Percentiles rank a stretch among this genome's conserved stretches.
phyloP scores from a whole-genome alignment of 352 stramenopile genomes.

The Halophytophthora batemanensis region DNA sequence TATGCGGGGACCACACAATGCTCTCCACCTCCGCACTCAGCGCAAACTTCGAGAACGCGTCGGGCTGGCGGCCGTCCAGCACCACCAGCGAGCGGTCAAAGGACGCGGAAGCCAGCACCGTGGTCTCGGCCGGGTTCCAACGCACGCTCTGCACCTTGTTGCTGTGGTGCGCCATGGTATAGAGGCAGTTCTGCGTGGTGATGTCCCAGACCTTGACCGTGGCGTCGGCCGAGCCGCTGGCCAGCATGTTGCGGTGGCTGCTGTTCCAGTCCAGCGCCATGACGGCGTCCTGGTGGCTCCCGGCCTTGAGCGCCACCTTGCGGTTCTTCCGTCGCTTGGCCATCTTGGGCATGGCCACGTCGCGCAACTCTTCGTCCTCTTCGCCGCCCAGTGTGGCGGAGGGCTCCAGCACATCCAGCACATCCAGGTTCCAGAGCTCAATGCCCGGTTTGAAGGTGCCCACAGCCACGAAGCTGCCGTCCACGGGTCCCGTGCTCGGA shows the following conservation, averaged over 20 bases:
- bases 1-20: slow-evolving; percentile 93
- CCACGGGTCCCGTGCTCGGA: slow-evolving; percentile 56
- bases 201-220: slow-evolving; percentile 98
- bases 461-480: slow-evolving; percentile 98
- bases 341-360: slow-evolving; percentile 76
- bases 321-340: slow-evolving; percentile 77
- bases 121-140: slow-evolving; percentile 96
- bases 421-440: slow-evolving; percentile 99
- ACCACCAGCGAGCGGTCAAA: slow-evolving; percentile 95
- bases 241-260: slow-evolving; percentile 95
- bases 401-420: slow-evolving; percentile 98
- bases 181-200: slow-evolving; percentile 89
- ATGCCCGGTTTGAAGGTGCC: slow-evolving; percentile 99
- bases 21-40: slow-evolving; percentile 89
- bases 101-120: slow-evolving; percentile 93
- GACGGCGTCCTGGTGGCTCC: slow-evolving; percentile 97
- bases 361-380: slow-evolving; percentile 71
- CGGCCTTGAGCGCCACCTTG: slow-evolving; percentile 76
- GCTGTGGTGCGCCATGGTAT: slow-evolving; percentile 97
- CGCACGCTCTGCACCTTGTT: slow-evolving; percentile 97
- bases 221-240: slow-evolving; percentile 95
- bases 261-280: slow-evolving; percentile 98
- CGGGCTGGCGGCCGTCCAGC: slow-evolving; percentile 88
- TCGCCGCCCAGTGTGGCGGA: slow-evolving; percentile 93
- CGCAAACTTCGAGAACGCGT: slow-evolving; percentile 78